Evolutionary conservation across 2,329 filamentous ascomycete genomes (phyloP).

Genomic region (Trichoderma breve): DNA sequence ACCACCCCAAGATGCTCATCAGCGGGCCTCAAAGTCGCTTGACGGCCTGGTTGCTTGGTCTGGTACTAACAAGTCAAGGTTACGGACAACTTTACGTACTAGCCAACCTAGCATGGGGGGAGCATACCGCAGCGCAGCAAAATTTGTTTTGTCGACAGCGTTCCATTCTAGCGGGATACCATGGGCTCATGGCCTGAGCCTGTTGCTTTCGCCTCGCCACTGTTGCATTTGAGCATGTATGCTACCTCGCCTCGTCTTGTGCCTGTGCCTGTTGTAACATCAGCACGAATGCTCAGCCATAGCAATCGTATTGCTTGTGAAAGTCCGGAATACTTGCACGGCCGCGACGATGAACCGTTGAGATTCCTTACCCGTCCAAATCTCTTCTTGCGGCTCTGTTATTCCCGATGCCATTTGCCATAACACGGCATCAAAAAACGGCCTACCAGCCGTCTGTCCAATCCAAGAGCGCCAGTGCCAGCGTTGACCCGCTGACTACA

Average conservation of each 20-base stretch:
- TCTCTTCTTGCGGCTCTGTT: background rate
- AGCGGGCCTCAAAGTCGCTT: background rate
- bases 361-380: background rate
- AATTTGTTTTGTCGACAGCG: background rate
- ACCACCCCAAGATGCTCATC: conserved; percentile 13
- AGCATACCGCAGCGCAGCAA: background rate
- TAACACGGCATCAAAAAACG: background rate
- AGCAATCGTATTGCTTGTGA: background rate
- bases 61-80: background rate
- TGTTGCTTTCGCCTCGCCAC: background rate
- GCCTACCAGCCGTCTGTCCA: background rate
- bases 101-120: background rate
- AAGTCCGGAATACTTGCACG: background rate
- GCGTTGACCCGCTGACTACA: background rate
- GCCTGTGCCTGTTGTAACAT: background rate
- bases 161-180: background rate
- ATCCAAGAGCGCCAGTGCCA: background rate
- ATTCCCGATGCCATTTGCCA: background rate
- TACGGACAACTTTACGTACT: background rate
- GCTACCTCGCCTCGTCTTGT: background rate
- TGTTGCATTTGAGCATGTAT: background rate
- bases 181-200: background rate
- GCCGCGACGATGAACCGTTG: background rate
- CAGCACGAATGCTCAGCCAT: background rate
- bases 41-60: background rate